Evolutionary conservation across 2,329 filamentous ascomycete species (phyloP).

Genomic region (Ceratocystis ficicola): DNA sequence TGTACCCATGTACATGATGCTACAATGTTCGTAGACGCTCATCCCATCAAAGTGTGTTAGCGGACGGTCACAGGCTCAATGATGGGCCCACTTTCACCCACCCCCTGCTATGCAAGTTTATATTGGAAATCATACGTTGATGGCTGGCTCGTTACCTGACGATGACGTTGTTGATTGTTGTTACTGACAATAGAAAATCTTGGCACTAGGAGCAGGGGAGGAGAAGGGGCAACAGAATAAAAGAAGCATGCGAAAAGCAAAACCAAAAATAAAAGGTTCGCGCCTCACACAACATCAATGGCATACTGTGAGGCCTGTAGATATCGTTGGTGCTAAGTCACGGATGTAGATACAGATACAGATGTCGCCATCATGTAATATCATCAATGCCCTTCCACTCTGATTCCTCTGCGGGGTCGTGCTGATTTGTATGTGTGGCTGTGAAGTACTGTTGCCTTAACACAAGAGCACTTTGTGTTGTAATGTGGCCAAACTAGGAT

Average conservation of each 20-base stretch:
- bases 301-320: no score
- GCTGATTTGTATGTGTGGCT: slow-evolving; percentile 3
- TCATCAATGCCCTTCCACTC: no score
- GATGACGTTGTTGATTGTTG: not conserved
- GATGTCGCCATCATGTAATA: no score
- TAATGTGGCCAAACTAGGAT: not conserved
- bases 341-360: no score
- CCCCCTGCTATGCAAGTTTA: not conserved
- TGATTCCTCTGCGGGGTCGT: no score
- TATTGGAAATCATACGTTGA: not conserved
- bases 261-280: no score
- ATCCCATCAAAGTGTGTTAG: not conserved
- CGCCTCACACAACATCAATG: no score
- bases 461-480: not conserved
- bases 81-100: not conserved
- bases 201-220: no score
- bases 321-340: no score
- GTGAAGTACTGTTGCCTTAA: not conserved
- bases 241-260: no score
- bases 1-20: no score
- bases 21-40: not conserved
- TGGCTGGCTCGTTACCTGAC: not conserved
- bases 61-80: not conserved
- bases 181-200: not conserved
- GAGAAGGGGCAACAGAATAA: no score